Conservation (phyloP, 805 yeast species). For the Osmozyma mogii region DNA sequence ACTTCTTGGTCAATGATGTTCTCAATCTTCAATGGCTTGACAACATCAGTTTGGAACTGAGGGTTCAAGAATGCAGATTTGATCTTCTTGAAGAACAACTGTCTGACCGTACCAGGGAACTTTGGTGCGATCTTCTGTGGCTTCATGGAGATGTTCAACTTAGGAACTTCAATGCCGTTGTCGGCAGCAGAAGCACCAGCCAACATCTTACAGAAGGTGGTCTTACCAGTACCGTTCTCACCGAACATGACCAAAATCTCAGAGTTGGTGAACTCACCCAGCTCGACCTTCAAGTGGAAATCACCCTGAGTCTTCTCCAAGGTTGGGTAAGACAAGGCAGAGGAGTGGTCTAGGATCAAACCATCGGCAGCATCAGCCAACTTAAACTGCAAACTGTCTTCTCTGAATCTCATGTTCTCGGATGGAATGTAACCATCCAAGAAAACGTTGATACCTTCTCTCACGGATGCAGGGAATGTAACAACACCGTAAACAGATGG, state of each 20-base stretch:
- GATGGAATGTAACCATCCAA: slow-evolving; percentile 96
- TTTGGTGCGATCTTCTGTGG: slow-evolving; percentile 99
- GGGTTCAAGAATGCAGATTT: slow-evolving; percentile 91
- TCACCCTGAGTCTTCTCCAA: slow-evolving; percentile 95
- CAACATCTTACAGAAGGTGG: slow-evolving; percentile 89
- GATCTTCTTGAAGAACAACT: slow-evolving; percentile 92
- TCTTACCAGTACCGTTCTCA: slow-evolving; percentile 99
- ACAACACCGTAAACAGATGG: slow-evolving; percentile 99
- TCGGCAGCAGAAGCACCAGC: slow-evolving; percentile 94
- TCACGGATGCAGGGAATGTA: slow-evolving; percentile 89
- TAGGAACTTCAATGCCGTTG: slow-evolving; percentile 69
- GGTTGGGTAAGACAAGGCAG: slow-evolving; percentile 68
- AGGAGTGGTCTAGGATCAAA: slow-evolving; percentile 66
- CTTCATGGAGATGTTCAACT: slow-evolving; percentile 91
- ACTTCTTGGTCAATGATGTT: slow-evolving; percentile 96
- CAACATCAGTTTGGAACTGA: slow-evolving; percentile 97
- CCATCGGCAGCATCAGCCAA: slow-evolving; percentile 83
- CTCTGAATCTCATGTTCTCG: slow-evolving; percentile 94
- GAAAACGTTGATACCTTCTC: slow-evolving; percentile 99
- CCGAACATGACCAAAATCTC: slow-evolving; percentile 99
- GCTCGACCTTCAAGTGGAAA: slow-evolving; percentile 72
- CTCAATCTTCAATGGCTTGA: slow-evolving; percentile 89
- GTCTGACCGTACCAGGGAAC: slow-evolving; percentile 98
- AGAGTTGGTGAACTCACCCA: slow-evolving; percentile 91
- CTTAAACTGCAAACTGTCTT: slow-evolving; percentile 91